Evolutionary conservation across 164 flowering plant genomes (phyloP), one percentile per base, ranked within the genome.

Genomic region (Dillenia suffruticosa): DNA sequence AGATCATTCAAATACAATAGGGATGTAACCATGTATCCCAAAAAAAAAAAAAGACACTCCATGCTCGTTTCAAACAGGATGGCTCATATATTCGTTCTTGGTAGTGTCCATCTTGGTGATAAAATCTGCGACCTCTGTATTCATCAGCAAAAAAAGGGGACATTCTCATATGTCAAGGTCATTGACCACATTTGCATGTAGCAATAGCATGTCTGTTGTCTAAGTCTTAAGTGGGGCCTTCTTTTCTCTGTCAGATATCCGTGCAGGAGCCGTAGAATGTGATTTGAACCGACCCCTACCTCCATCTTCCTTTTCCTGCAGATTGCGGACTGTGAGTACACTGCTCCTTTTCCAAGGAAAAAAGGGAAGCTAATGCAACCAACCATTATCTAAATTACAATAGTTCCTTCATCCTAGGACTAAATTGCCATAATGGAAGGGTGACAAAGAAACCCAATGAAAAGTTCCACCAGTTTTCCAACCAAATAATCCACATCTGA

Each of bases 271-370:
- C 2, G 70, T 95, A 15, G 99, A 73, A 71, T 95, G 99, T 40
- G 99, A 94, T 68, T 94, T 94, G 77, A 94, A 94, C 54, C 99
- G 84, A 16, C 99, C 97, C 70, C 91, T 49, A n/a, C 92, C 99
- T 44, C 83, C 97, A 45, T 77, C 96, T 24, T 91, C 97, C 65
- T 56, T 86, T 66, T 94, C 99, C 99, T 91, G 87, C 19, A 78
- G 40, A 69, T 53, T 10, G 15, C 54, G 70, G 58, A 51, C 12
- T 17, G 44, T 49, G 12, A 63, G 51, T 56, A 12, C 24, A 1
- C 9, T 52, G 5, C 45, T 40, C 46, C 62, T 19, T 40, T 5
- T 12, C 19, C 1, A 9, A 24, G 40, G 22, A 15, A 49, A 50
- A 32, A 32, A 32, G 40, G 40, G 40, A 32, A 32, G 40, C 40